Base-by-base conservation (phyloP, 129 eudicot species). In the Pseudognaphalium luteoalbum region DNA sequence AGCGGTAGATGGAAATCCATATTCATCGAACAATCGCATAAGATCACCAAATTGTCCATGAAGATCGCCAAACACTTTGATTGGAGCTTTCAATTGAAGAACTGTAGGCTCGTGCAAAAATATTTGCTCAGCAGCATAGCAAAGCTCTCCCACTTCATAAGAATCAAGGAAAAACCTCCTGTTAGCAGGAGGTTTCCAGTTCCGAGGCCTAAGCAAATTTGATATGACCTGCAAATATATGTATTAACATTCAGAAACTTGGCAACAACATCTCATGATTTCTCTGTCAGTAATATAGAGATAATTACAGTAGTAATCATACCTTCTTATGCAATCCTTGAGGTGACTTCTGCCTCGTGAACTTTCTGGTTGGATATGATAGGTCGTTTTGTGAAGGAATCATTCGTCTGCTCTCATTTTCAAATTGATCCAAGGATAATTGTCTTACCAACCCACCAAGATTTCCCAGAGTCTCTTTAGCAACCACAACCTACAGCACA, bases 41-140 rank as follows among this genome's bases (percentile, higher is more conserved):
- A 94, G 69, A 71, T 94, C 98, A 72, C 98, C 98, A 86, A 94
- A 94, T 79, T 94, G 98, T 37, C 98, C 98, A 64, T 94, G 98
- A 21, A 94, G 93, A 84, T 94, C 98, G 80, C 98, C 98, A 71
- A 94, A 94, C 68, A 94, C 90, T 83, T 94, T 94, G 71, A 91
- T 73, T 39, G 98, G 98, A 86, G 98, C 98, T 86, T 94, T 94
- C 79, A 94, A 70, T 80, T 94, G 97, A 81, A 94, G 98, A 84
- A 94, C 98, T 0, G 96, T 88, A 19, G 89, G 85, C 85, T 94
- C 98, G 3, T 91, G 97, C 89, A 91, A 91, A 83, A 94, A 94
- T 58, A 94, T 91, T 85, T 91, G 98, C 73, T 94, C 98, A 16
- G 98, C 97, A 60, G 98, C 98, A 73, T 94, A 90, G 76, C 98